Base-by-base conservation (phyloP, 768 basidiomycete genomes). In the Melanogaster broomeanus region DNA sequence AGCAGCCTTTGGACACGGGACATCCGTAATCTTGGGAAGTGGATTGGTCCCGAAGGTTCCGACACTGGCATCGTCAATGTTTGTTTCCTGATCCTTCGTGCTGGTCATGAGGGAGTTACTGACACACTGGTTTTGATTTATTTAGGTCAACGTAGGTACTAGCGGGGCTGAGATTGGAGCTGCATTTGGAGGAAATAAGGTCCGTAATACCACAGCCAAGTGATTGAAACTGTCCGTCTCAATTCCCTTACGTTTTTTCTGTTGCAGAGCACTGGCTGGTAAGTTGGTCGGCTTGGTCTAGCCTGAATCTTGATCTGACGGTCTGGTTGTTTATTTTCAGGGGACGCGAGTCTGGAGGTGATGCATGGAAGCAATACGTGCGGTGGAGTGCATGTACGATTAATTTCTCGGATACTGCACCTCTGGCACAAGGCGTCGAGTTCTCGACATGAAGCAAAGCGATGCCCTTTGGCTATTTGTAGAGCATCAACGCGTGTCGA, bases 301-400 rank as follows among this genome's bases (percentile, higher is more conserved):
- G 31, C 35, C 31, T 61, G 53, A 51, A 62, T 57, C 59, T n/a
- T 59, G 49, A 28, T 45, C 61, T 64, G 34, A 67, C 31, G 33
- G 38, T 48, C 37, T 30, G 61, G 53, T 53, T 58, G 38, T 31
- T 12, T 52, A 41, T 54, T 48, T 62, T 25, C 58, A 88, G 88
- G 93, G 96, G 96, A 18, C 84, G 96, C 43, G 96, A 98, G 74
- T 93, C 91, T 7, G 96, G 96, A 34, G 95, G 95, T 46, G 96
- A 98, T 70, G 89, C 95, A n/a, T 98, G 96, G 96, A 94, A 95
- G 69, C 91, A 96, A 69, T 94, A 94, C 60, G 89, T 94, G 35
- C 83, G 92, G 45, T 95, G 90, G 90, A 87, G 87, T 69, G 83
- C 88, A 41, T 94, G 91, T 68, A 97, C 95, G 11, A 79, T 98